Percentiles rank a stretch among this genome's conserved stretches.
Evolutionary conservation across 306 rosid genomes (phyloP).

Genomic region (Heteromeles arbutifolia): DNA sequence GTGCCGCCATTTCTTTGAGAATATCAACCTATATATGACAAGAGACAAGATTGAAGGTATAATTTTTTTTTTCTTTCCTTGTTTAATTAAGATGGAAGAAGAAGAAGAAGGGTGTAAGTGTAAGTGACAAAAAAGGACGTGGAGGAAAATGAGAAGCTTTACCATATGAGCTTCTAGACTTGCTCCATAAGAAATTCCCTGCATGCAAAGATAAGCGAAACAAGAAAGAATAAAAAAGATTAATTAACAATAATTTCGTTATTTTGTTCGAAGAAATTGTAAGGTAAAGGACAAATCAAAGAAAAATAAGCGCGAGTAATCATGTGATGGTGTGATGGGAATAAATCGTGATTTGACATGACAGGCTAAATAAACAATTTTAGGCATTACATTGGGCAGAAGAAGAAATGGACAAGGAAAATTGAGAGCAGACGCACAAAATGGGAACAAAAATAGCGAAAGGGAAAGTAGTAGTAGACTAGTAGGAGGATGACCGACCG

Average conservation of each 20-base stretch:
- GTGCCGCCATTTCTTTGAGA: constrained; percentile 36
- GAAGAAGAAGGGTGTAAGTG: background rate
- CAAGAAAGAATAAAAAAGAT: background rate
- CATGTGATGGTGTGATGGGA: background rate
- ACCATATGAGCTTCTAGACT: constrained; percentile 43
- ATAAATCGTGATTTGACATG: background rate
- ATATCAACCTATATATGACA: constrained; percentile 23
- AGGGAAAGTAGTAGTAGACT: background rate
- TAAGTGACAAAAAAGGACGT: no score
- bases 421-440: background rate
- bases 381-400: background rate
- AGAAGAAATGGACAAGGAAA: background rate
- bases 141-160: background rate
- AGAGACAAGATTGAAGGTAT: background rate
- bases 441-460: background rate
- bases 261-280: background rate
- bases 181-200: constrained; percentile 43
- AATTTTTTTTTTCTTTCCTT: background rate
- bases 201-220: constrained; percentile 5
- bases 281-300: background rate
- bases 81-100: background rate
- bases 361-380: background rate
- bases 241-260: background rate
- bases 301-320: no score
- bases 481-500: constrained; percentile 9